Evolutionary conservation across 2,329 filamentous ascomycete genomes (phyloP).

Genomic region (Trichoderma semiorbis): DNA sequence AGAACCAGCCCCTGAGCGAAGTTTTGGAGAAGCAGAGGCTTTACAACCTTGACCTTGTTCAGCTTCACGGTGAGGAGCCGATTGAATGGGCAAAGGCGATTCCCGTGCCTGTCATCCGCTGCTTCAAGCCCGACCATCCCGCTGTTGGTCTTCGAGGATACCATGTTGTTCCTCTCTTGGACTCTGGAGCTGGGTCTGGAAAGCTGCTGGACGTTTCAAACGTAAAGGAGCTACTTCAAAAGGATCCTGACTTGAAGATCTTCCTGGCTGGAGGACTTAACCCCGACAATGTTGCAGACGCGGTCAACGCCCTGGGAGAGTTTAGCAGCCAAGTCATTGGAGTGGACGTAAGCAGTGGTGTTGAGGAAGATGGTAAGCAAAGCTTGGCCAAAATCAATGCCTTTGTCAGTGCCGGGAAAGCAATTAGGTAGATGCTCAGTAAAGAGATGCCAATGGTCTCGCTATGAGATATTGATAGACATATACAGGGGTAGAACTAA

Average conservation of each 20-base stretch:
- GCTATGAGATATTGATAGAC: neutral
- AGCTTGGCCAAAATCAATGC: constrained; percentile 73
- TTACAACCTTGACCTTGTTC: constrained; percentile 80
- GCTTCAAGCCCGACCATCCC: constrained; percentile 74
- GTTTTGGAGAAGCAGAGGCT: constrained; percentile 73
- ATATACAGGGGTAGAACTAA: neutral
- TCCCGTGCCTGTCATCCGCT: constrained; percentile 85
- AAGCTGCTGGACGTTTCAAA: constrained; percentile 68
- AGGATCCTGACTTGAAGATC: constrained; percentile 68
- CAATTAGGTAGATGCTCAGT: constrained; percentile 40
- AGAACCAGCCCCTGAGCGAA: constrained; percentile 81
- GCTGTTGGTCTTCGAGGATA: constrained; percentile 73
- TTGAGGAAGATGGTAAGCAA: constrained; percentile 80
- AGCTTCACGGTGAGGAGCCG: constrained; percentile 89
- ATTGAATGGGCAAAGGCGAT: constrained; percentile 88
- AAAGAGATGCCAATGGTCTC: neutral
- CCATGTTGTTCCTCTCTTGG: constrained; percentile 78
- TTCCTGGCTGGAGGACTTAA: constrained; percentile 83
- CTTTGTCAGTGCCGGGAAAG: constrained; percentile 75
- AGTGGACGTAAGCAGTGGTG: constrained; percentile 92
- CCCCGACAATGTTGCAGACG: constrained; percentile 70
- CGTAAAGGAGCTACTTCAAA: constrained; percentile 63
- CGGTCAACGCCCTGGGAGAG: constrained; percentile 61
- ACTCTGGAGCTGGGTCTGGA: constrained; percentile 83
- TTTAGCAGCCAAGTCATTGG: constrained; percentile 64